Percentiles rank a stretch among this genome's conserved stretches.
These are phyloP conservation scores for Penicillium coffeae DNA, from an alignment of 495 filamentous ascomycete species.

Conservation along the genomic window DNA sequence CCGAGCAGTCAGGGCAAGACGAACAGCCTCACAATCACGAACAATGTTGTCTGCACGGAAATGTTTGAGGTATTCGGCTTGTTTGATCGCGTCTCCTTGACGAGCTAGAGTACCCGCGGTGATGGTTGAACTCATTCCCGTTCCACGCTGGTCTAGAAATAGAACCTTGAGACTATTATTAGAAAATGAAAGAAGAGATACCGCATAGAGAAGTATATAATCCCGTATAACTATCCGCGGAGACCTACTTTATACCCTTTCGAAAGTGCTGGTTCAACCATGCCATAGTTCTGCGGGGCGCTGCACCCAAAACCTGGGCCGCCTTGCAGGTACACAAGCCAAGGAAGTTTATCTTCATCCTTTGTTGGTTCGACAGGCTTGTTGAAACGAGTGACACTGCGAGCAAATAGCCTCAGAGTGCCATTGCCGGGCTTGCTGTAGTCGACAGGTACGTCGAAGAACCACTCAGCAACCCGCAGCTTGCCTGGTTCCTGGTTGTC, in stretches of 20 bases:
- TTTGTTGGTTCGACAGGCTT: slow-evolving; percentile 54
- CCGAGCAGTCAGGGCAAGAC: slow-evolving; percentile 64
- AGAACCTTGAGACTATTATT: slow-evolving; percentile 53
- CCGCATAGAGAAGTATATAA: background rate
- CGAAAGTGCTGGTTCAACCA: slow-evolving; percentile 65
- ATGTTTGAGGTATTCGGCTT: slow-evolving; percentile 77
- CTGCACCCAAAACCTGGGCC: slow-evolving; percentile 75
- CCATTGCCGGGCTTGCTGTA: slow-evolving; percentile 60
- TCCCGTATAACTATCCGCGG: background rate
- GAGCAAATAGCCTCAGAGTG: slow-evolving; percentile 68
- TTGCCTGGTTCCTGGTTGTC: slow-evolving; percentile 55
- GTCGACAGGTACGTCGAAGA: slow-evolving; percentile 81
- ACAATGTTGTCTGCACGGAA: slow-evolving; percentile 91
- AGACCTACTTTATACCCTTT: slow-evolving; percentile 68
- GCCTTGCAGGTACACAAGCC: slow-evolving; percentile 66
- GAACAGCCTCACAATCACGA: slow-evolving; percentile 81
- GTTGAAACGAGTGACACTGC: slow-evolving; percentile 62
- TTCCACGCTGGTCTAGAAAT: slow-evolving; percentile 84
- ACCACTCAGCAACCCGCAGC: slow-evolving; percentile 70
- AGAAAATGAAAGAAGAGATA: background rate
- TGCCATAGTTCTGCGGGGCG: slow-evolving; percentile 65
- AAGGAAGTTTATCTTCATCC: slow-evolving; percentile 53
- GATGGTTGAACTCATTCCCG: slow-evolving; percentile 76
- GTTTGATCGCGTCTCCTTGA: slow-evolving; percentile 57
- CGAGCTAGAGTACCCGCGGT: slow-evolving; percentile 63